Evolutionary conservation across 306 rosid genomes (phyloP).

Genomic region (Vicia villosa): DNA sequence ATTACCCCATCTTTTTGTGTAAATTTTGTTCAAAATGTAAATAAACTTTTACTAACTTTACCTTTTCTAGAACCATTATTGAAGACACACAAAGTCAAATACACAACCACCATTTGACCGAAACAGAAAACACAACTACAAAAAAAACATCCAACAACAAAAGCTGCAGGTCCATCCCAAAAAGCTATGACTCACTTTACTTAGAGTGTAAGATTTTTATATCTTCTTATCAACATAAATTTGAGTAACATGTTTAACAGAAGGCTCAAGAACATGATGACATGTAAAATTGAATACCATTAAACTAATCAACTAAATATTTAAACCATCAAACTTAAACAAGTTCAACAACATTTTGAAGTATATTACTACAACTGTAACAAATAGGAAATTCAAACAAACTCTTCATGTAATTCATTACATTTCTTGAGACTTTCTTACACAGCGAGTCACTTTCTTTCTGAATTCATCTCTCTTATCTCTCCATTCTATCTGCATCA

Average conservation of each 20-base stretch:
- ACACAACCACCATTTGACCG: constrained; percentile 2
- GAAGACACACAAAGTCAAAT: constrained; percentile 4
- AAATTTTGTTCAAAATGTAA: too few relatives aligned
- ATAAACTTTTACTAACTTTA: too few relatives aligned
- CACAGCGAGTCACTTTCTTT: neutral
- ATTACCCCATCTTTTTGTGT: too few relatives aligned
- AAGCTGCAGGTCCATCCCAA: neutral
- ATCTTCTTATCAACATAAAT: too few relatives aligned
- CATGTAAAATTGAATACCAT: too few relatives aligned
- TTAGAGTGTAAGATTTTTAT: too few relatives aligned
- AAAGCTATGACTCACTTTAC: neutral
- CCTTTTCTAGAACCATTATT: neutral
- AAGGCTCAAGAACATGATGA: too few relatives aligned
- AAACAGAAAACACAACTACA: neutral
- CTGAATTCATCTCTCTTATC: neutral
- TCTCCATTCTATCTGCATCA: neutral
- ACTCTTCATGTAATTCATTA: neutral
- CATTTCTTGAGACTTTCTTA: neutral
- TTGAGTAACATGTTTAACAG: too few relatives aligned
- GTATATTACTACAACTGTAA: neutral
- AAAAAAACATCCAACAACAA: neutral
- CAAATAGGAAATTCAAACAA: neutral
- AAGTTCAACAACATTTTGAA: neutral
- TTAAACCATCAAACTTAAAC: neutral
- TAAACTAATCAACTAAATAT: neutral